Base-by-base conservation (phyloP, 495 filamentous ascomycete genomes). In the Hypoxylon rickii region DNA sequence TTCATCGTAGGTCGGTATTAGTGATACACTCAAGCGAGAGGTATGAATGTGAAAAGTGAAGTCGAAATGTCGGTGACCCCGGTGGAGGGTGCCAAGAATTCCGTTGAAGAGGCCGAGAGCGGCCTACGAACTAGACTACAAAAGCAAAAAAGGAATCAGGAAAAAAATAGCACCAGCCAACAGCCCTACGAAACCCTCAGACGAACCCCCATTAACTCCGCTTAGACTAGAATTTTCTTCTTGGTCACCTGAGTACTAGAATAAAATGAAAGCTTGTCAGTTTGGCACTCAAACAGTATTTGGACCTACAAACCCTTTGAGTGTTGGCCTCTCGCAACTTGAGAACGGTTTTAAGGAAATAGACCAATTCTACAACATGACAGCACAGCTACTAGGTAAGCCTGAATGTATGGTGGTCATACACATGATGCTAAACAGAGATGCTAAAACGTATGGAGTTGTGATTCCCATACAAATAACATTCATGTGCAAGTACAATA, bases 31-130 rank as follows among this genome's bases (percentile, higher is more conserved):
- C 24, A 29, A 29, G 24, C 10, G 24, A 29, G 4, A 29, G 24
- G 24, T 29, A 43, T 42, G 15, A 47, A 52, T 12, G 37, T 38
- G 13, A 24, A 31, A 29, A 34, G 21, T 10, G 43, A 43, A 52
- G 36, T 40, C 24, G 38, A 47, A 53, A 32, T 47, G 52, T 62
- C 59, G 59, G 59, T 53, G 39, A 53, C 43, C 31, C 59, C 59
- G 59, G 48, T 57, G 39, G 52, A 56, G 59, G 59, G 24, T 44
- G 48, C 39, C 43, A 60, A 58, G 55, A 22, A 42, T 44, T 12
- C 26, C 21, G 26, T 47, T 20, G 16, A 40, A 21, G 38, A 60
- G 53, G 47, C 59, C 59, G 59, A 53, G 48, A 53, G 8, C 58
- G 52, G 52, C 36, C 43, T 46, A 7, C 15, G 20, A 18, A 5